Base-by-base conservation (phyloP, 768 basidiomycete genomes). In the Pisolithus sp. region DNA sequence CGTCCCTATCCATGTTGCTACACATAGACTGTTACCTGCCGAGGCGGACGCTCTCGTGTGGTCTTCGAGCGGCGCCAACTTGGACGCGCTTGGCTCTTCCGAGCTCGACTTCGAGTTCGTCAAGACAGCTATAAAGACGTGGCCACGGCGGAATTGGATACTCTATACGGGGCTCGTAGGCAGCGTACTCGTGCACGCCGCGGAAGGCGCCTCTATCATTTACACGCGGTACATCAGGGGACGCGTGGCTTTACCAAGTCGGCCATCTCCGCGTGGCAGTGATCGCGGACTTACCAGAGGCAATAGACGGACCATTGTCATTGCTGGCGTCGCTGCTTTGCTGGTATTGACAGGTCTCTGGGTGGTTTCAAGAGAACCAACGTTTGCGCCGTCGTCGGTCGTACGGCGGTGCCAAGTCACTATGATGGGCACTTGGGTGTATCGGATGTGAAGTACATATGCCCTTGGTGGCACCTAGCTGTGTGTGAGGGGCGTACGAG, bases 31-130 rank as follows among this genome's bases (percentile, higher is more conserved):
- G 26, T 62, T 73, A 51, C 89, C 83, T n/a, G 71, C 73, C 23
- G 65, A 65, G 48, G 68, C 74, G 3, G 50, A 50, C 7, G 61
- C 72, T 2, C 82, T 82, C 20, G 62, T 5, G 55, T 65, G 40
- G 39, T 48, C 21, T 2, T 12, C 28, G 9, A 15, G 10, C 3
- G 21, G 17, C 8, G 23, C 2, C 24, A 36, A 47, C 18, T 34
- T 21, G 12, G 26, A 45, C 30, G 5, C 45, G 40, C 20, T 91
- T 21, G 79, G 83, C 15, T 89, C 90, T 0, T 73, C 83, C 0
- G 89, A 92, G 59, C 76, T 93, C 38, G 83, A 89, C 66, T 93
- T 78, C 62, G 86, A 91, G 56, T 92, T 84, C 63, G 87, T 93
- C 51, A 91, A 92, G 62, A 74, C 78, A 4, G 86, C 80, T 4